Evolutionary conservation across 306 rosid genomes (phyloP).

Genomic region (Amphicarpaea edgeworthii): DNA sequence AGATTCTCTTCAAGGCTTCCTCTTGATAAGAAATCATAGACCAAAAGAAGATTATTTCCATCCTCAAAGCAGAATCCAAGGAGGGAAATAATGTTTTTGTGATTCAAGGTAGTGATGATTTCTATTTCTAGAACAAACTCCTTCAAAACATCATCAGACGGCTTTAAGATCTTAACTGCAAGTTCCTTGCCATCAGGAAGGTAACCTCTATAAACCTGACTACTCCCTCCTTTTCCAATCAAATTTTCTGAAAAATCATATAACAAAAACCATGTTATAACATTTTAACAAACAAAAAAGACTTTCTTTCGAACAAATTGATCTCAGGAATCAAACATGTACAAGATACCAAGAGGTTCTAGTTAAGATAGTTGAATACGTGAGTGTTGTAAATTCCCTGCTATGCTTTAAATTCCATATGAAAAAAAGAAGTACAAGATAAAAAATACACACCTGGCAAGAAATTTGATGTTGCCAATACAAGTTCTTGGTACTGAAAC

Average conservation of each 20-base stretch:
- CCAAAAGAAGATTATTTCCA: conserved; percentile 83
- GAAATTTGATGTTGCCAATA: conserved; percentile 81
- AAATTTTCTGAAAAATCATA: conserved; percentile 73
- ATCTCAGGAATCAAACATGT: conserved; percentile 9
- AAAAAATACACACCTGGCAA: conserved; percentile 61
- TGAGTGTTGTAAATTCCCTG: too few relatives aligned
- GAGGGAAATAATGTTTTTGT: conserved; percentile 87
- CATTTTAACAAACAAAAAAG: too few relatives aligned
- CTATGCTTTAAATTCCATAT: too few relatives aligned
- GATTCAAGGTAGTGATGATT: conserved; percentile 80
- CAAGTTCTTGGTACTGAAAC: conserved; percentile 77
- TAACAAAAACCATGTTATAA: conserved; percentile 22
- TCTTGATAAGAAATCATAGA: conserved; percentile 89
- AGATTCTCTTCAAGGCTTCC: conserved; percentile 99
- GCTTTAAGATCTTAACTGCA: conserved; percentile 91
- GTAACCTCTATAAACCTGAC: conserved; percentile 86
- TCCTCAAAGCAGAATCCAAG: conserved; percentile 92
- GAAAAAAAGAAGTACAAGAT: too few relatives aligned
- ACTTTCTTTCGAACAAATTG: conserved; percentile 3
- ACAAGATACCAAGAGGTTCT: too few relatives aligned
- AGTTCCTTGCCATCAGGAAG: conserved; percentile 91
- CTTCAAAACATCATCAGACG: conserved; percentile 80
- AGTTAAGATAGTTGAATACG: too few relatives aligned
- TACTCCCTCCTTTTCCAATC: conserved; percentile 94
- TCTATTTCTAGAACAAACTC: conserved; percentile 91